phyloP scores from a whole-genome alignment of 805 yeast species.

The Ogataea sp. region DNA sequence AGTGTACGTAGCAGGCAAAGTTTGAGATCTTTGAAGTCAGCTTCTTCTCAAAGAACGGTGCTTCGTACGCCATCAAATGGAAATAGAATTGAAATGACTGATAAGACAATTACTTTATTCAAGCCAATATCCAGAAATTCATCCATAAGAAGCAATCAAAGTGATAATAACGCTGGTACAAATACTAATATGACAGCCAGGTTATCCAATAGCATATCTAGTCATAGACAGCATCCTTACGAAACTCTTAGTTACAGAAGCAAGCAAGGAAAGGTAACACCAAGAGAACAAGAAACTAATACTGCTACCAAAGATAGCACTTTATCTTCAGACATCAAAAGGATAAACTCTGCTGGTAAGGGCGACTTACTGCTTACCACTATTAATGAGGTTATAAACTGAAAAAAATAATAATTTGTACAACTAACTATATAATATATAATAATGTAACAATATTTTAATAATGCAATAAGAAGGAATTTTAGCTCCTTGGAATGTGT shows the following conservation, averaged over 20 bases:
- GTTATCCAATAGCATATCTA: neutral
- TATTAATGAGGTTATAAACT: too few species aligned
- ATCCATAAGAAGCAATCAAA: neutral
- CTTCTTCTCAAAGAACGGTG: neutral
- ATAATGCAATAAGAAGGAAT: too few species aligned
- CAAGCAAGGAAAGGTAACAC: too few species aligned
- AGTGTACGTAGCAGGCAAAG: neutral
- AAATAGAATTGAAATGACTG: constrained; percentile 13
- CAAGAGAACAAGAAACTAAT: too few species aligned
- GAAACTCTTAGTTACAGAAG: neutral
- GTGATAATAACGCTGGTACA: neutral
- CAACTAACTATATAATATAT: too few species aligned
- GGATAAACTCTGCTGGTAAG: too few species aligned
- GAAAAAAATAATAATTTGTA: too few species aligned
- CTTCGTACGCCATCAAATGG: constrained; percentile 2
- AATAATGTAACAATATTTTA: too few species aligned
- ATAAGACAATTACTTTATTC: constrained; percentile 24
- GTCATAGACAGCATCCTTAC: neutral
- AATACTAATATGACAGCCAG: neutral
- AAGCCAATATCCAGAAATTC: constrained; percentile 8
- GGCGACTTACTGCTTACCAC: too few species aligned
- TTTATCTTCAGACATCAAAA: too few species aligned
- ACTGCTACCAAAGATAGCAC: too few species aligned
- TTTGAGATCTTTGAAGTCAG: neutral
- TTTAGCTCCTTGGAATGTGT: too few species aligned